A percentile compares a stretch with the other conserved stretches of the same genome.
These are phyloP conservation scores for Furcasterigmium sp. DNA, from an alignment of 2,329 filamentous ascomycete species.

Conservation along the genomic window DNA sequence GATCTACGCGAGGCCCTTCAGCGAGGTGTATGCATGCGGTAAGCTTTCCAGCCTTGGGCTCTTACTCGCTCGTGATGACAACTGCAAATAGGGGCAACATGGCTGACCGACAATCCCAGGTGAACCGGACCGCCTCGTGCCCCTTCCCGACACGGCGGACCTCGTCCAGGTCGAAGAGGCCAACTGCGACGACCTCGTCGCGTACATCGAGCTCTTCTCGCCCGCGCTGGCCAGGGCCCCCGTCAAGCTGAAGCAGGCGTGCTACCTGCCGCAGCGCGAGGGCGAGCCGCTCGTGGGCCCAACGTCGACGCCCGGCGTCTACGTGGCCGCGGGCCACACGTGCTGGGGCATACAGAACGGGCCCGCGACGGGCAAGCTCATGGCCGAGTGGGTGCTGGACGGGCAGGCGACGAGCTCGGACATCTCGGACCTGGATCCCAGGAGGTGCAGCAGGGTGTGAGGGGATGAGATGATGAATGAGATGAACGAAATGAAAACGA, in stretches of 20 bases:
- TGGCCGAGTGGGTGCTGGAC: constrained; percentile 75
- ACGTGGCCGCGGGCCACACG: constrained; percentile 84
- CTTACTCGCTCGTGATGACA: background rate
- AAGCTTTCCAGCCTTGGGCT: constrained; percentile 14
- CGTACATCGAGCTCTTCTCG: constrained; percentile 66
- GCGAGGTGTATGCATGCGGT: constrained; percentile 92
- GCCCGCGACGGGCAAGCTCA: constrained; percentile 76
- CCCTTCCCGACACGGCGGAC: constrained; percentile 71
- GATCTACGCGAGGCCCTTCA: constrained; percentile 85
- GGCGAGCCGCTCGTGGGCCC: constrained; percentile 70
- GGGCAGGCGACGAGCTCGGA: constrained; percentile 64
- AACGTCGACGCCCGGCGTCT: constrained; percentile 67
- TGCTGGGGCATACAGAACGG: constrained; percentile 99
- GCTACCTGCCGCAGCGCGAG: constrained; percentile 81
- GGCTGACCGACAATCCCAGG: constrained; percentile 25
- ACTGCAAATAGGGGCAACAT: background rate
- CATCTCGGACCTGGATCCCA: constrained; percentile 62
- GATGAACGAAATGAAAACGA: too few relatives aligned
- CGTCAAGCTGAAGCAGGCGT: constrained; percentile 76
- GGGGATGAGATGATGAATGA: too few relatives aligned
- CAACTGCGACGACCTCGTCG: constrained; percentile 79
- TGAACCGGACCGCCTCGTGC: constrained; percentile 71
- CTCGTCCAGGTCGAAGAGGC: constrained; percentile 69
- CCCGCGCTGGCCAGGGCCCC: constrained; percentile 62
- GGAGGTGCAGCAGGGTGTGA: constrained; percentile 49